These are phyloP conservation scores for Datura wrightii DNA, from an alignment of 257 asterid species.

Conservation along the genomic window DNA sequence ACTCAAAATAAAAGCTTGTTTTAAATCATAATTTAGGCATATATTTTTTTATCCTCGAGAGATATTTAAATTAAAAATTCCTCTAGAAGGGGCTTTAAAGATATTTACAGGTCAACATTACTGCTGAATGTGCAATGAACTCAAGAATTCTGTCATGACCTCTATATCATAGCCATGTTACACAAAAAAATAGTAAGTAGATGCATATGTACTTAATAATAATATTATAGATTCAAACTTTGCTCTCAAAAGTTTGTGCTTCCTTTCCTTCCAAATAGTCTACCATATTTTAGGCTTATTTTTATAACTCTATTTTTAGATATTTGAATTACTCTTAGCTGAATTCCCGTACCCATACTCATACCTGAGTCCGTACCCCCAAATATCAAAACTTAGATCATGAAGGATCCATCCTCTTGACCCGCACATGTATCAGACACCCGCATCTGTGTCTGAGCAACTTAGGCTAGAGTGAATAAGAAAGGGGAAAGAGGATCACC, in stretches of 20 bases:
- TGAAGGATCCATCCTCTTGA: neutral
- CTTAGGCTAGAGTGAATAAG: no score
- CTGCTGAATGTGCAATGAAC: neutral
- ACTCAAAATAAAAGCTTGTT: neutral
- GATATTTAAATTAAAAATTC: no score
- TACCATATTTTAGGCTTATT: no score
- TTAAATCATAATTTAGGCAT: neutral
- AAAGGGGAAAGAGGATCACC: no score
- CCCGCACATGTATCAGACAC: neutral
- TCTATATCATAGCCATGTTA: neutral
- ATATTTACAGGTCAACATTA: neutral
- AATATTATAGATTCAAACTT: neutral
- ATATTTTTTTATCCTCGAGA: neutral
- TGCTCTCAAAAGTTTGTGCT: neutral
- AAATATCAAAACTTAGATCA: neutral
- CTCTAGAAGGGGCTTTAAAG: neutral
- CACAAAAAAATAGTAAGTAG: neutral
- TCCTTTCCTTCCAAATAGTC: neutral
- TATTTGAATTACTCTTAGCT: no score
- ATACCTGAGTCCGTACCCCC: neutral
- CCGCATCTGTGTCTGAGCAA: no score
- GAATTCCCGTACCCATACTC: no score
- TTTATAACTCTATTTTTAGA: no score
- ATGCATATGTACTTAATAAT: neutral
- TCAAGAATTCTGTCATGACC: neutral